Evolutionary conservation across 805 yeast genomes (phyloP), one percentile per base, ranked within the genome.

Genomic region (Cyberlindnera galapagoensis): DNA sequence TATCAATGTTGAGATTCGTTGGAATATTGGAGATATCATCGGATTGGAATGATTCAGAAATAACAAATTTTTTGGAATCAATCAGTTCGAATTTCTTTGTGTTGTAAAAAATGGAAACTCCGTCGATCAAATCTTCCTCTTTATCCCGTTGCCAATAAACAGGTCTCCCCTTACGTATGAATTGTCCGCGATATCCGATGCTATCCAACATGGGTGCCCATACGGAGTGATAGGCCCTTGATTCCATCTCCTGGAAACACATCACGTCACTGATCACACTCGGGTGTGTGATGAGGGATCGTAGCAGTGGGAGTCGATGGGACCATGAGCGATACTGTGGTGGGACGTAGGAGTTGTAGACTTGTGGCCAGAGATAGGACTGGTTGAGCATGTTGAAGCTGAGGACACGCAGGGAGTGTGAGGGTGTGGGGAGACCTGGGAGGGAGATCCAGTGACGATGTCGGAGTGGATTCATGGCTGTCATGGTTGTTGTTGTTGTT

Each of bases 311-410:
- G 33, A 72, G 65, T 38, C 81, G 43, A 40, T 66, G 65, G 6
- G 51, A 52, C 81, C 80, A 74, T 28, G 63, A 63, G 14, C 65
- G 61, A 39, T 57, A 67, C 26, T 61, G 48, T 9, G 59, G 58
- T 1, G 74, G 71, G 13, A 74, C 65, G 43, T 74, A 69, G 8
- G 59, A 54, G 4, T 72, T 55, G 7, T 73, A 76, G 4, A 76
- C 73, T 31, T 65, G 65, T 1, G 70, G 69, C 82, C 82, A 75
- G 54, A 75, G 56, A 39, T 76, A 76, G 32, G 74, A 74, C 27
- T 68, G 71, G 8, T 68, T 65, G n/a, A 69, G 53, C 47, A 69
- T 54, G 43, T 69, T 69, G 46, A 61, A 69, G 2, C 70, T 59
- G 52, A 67, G 42, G 14, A 69, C 50, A 6, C 63, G 51, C 18